Evolutionary conservation across 768 basidiomycete species (phyloP).

Genomic region (Rhizopogon sp.): DNA sequence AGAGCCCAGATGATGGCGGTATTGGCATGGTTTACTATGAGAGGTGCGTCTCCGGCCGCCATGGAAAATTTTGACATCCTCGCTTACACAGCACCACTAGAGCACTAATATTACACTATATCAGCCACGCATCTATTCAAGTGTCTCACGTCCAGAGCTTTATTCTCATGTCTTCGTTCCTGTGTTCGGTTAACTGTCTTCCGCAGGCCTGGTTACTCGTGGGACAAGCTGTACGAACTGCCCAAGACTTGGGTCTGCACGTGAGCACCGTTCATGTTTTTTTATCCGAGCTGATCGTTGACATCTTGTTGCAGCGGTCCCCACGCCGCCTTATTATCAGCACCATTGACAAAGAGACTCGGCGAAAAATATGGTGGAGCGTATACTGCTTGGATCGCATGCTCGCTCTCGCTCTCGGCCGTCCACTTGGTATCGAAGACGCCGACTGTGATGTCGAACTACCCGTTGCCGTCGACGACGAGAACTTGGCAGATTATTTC

Average conservation of each 20-base stretch:
- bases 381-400: slow-evolving; percentile 88
- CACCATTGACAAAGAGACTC: slow-evolving; percentile 81
- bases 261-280: slow-evolving; percentile 42
- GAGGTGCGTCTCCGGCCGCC: slow-evolving; percentile 44
- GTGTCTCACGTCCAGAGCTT: slow-evolving; percentile 88
- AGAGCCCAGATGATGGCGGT: slow-evolving; percentile 68
- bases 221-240: slow-evolving; percentile 85
- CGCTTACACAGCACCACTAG: slow-evolving; percentile 32
- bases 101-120: slow-evolving; percentile 86
- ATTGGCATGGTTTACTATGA: slow-evolving; percentile 91
- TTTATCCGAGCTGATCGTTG: slow-evolving; percentile 8
- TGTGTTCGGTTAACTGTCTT: slow-evolving; percentile 89
- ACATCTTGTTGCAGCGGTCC: slow-evolving; percentile 55
- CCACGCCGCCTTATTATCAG: slow-evolving; percentile 67
- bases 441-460: slow-evolving; percentile 86
- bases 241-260: slow-evolving; percentile 89
- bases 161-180: slow-evolving; percentile 82
- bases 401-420: slow-evolving; percentile 85
- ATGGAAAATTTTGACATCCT: not conserved
- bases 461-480: slow-evolving; percentile 82
- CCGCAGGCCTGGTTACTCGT: slow-evolving; percentile 93
- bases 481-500: slow-evolving; percentile 66
- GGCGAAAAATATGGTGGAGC: slow-evolving; percentile 92
- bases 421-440: slow-evolving; percentile 86
- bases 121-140: slow-evolving; percentile 83